Conservation (phyloP, 352 stramenopile species). For the Globisporangium uncinulatum region DNA sequence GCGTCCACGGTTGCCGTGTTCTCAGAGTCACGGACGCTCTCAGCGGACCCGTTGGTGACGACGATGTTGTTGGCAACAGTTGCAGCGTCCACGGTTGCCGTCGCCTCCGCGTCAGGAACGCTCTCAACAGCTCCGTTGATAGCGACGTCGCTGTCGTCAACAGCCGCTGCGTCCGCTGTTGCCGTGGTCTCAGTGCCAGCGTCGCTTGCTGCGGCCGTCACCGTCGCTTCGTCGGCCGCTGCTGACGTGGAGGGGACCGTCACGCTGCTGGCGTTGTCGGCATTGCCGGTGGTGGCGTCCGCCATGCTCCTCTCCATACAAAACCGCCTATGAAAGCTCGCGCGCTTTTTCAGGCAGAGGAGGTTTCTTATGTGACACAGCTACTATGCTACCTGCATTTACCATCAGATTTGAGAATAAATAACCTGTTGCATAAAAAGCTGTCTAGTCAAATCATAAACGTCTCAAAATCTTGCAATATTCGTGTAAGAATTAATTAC, state of each 20-base stretch:
- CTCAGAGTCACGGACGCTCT: not conserved
- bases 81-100: not conserved
- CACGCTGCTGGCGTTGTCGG: not conserved
- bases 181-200: not conserved
- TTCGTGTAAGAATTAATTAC: too few species aligned
- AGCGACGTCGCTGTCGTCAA: not conserved
- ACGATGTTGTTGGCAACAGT: not conserved
- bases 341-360: not conserved
- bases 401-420: not conserved
- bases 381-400: not conserved
- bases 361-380: not conserved
- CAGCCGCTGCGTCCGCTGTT: not conserved
- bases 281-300: not conserved
- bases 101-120: not conserved
- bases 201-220: not conserved
- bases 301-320: conserved; percentile 7
- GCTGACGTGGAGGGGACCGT: not conserved
- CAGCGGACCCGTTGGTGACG: not conserved
- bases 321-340: not conserved
- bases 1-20: too few species aligned
- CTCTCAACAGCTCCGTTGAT: not conserved
- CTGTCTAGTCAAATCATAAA: not conserved
- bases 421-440: not conserved
- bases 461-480: too few species aligned
- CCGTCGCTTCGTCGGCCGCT: not conserved